phyloP scores from a whole-genome alignment of 208 protist species.

The Wallacemonas sp. region DNA sequence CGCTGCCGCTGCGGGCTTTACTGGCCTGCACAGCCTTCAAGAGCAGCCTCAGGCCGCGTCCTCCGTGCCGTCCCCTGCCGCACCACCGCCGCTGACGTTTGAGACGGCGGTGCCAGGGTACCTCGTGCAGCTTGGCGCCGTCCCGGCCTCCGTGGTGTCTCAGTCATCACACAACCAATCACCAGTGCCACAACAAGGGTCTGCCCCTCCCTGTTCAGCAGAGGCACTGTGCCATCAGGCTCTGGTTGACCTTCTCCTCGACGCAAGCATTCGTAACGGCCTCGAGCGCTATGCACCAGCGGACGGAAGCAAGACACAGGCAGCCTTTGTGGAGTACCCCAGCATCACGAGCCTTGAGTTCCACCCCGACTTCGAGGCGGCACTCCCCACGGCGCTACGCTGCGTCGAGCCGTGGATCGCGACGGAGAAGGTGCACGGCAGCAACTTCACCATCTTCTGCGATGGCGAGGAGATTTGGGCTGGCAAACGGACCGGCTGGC shows the following conservation, averaged over 20 bases:
- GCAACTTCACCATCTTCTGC: constrained; percentile 28
- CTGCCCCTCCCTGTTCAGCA: background rate
- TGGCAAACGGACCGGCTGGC: constrained; percentile 22
- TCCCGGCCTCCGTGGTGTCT: background rate
- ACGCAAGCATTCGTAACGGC: constrained; percentile 13
- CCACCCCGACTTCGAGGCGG: constrained; percentile 11
- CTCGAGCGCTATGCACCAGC: background rate
- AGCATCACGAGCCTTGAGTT: constrained; percentile 26
- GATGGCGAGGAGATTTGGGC: constrained; percentile 22
- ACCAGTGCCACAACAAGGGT: too few species aligned
- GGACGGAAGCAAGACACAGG: background rate
- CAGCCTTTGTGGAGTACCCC: constrained; percentile 22
- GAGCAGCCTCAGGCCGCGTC: background rate
- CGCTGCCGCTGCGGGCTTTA: constrained; percentile 14
- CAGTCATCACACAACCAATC: too few species aligned
- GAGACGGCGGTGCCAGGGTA: constrained; percentile 3
- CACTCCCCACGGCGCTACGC: background rate
- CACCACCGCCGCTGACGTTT: constrained; percentile 10
- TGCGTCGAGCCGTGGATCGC: constrained; percentile 23
- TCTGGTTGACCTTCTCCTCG: constrained; percentile 12
- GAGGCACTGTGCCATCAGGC: background rate
- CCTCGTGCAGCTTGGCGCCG: constrained; percentile 10
- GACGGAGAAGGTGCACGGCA: constrained; percentile 42
- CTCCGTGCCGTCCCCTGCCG: background rate
- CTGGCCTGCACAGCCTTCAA: constrained; percentile 4